A percentile compares a stretch with the other conserved stretches of the same genome.
Conservation (phyloP, 1,139 yeast species). For the Hansenula anomala region DNA sequence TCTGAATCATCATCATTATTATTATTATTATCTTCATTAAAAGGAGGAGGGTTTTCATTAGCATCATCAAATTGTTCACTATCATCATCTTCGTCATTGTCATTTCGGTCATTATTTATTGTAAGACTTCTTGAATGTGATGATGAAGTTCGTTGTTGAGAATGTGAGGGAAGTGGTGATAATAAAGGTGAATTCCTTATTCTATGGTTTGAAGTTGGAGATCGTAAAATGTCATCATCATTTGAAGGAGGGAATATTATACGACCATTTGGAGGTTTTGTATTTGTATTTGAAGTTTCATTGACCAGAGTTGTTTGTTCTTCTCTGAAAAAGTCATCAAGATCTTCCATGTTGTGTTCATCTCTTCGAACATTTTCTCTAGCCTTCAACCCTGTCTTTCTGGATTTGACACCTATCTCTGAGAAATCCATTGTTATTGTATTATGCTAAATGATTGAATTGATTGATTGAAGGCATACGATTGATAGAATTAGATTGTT, state of each 20-base stretch:
- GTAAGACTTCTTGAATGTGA: not conserved
- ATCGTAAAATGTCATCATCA: conserved; percentile 2
- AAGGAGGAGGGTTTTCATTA: conserved; percentile 11
- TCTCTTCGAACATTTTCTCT: conserved; percentile 51
- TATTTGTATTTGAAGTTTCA: not conserved
- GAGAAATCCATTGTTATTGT: conserved; percentile 35
- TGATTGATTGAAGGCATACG: not conserved
- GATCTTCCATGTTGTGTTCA: conserved; percentile 70
- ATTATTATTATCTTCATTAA: conserved; percentile 15
- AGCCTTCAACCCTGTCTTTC: conserved; percentile 58
- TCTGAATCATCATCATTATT: conserved; percentile 12
- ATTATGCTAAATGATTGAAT: not conserved
- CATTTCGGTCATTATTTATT: not conserved
- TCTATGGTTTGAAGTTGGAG: not conserved
- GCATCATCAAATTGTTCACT: conserved; percentile 12
- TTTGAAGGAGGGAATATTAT: conserved; percentile 9
- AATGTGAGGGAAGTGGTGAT: conserved; percentile 11
- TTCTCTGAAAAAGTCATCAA: conserved; percentile 70
- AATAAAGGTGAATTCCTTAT: conserved; percentile 8
- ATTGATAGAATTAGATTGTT: not conserved
- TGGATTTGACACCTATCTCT: conserved; percentile 48
- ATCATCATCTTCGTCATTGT: conserved; percentile 2
- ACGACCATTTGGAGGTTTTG: conserved; percentile 5
- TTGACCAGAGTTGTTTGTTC: conserved; percentile 19
- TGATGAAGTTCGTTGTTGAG: not conserved